Base-by-base conservation (phyloP, 2,329 filamentous ascomycete species). In the Alternaria burnsii region DNA sequence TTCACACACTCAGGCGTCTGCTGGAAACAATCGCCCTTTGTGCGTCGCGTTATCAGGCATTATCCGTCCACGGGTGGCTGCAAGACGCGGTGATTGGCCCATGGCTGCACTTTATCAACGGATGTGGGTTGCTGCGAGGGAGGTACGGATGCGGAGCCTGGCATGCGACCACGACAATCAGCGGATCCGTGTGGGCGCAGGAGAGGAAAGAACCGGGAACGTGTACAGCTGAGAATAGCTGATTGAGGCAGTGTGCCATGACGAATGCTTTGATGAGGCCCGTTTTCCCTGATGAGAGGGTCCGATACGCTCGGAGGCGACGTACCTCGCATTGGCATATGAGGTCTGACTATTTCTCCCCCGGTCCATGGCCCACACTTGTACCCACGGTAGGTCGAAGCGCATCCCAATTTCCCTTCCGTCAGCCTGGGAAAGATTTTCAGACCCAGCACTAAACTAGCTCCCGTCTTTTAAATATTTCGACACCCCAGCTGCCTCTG, bases 361-460 rank as follows among this genome's bases (percentile, higher is more conserved):
- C 46, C 58, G 52, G 52, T 46, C 48, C 59, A 53, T 58, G 58
- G 48, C 48, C 58, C 58, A 52, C 58, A 40, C 50, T 52, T 26
- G 52, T 67, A 65, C 65, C 69, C 69, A 70, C 66, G 59, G 42
- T 66, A 65, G 59, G 54, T 65, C 68, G 64, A 67, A 65, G 59
- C 55, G 55, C 55, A 58, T 56, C 59, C 53, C 63, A 61, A 68
- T 73, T 69, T 68, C 63, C 34, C 60, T 68, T 67, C 63, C 66
- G 65, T 63, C 53, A 58, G 64, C 62, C 66, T 67, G 63, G 62
- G 60, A 70, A 70, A 69, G 63, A 62, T 69, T 72, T 72, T 68
- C 64, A 66, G 63, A 62, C 58, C 63, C 60, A 68, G 56, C 59
- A 68, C 71, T 73, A 73, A 63, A 71, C 72, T 76, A 76, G 73